Evolutionary conservation across 345 rosid genomes (phyloP).

Genomic region (Eucalyptus erythrocorys): DNA sequence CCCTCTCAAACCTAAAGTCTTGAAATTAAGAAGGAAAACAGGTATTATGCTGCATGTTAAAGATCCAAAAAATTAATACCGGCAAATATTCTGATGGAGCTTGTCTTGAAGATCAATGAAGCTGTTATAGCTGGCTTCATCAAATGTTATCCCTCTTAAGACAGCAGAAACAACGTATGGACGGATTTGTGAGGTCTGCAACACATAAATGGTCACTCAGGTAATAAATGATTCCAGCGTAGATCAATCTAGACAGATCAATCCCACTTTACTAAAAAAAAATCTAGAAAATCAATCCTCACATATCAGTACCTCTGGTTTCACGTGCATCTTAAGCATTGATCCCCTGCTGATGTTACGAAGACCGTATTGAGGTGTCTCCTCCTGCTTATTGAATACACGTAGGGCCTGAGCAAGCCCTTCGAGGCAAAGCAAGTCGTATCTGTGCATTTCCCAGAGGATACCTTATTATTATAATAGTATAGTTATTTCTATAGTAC

Average conservation of each 20-base stretch:
- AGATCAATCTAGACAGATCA: not conserved
- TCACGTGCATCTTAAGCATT: constrained; percentile 63
- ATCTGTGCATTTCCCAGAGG: constrained; percentile 22
- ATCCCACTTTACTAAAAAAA: too few species aligned
- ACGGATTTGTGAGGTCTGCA: constrained; percentile 61
- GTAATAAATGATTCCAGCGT: constrained; percentile 12
- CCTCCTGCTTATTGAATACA: constrained; percentile 53
- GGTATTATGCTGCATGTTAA: not conserved
- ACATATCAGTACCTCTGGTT: constrained; percentile 39
- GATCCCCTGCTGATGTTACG: constrained; percentile 18
- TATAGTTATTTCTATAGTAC: not conserved
- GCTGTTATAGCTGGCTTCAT: constrained; percentile 85
- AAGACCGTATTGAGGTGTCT: constrained; percentile 37
- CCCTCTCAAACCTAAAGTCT: not conserved
- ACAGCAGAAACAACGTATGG: constrained; percentile 81
- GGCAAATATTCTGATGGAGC: constrained; percentile 90
- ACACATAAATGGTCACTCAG: constrained; percentile 28
- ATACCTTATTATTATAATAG: not conserved
- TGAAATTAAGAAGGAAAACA: not conserved
- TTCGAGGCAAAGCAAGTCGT: constrained; percentile 92
- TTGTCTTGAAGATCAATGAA: constrained; percentile 96
- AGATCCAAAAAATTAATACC: constrained; percentile 54
- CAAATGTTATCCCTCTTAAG: constrained; percentile 68
- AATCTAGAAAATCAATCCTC: not conserved
- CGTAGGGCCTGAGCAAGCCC: constrained; percentile 97